Base-by-base conservation (phyloP, 345 rosid genomes). In the Syzygium oleosum region DNA sequence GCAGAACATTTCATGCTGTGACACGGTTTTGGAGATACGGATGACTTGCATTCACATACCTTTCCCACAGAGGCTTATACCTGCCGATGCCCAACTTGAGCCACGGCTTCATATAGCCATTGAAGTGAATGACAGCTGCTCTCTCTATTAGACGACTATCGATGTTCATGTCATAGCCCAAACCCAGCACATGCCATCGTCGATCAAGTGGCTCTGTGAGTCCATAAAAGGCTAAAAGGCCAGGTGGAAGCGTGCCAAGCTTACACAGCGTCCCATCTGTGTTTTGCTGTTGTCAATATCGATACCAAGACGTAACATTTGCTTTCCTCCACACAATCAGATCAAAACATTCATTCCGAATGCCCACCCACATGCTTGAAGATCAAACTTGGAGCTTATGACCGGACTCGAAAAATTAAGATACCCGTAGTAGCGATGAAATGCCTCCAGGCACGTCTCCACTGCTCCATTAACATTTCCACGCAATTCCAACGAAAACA, bases 81-180 rank as follows among this genome's bases (percentile, higher is more conserved):
- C 98, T 94, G 85, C 90, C 92, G 88, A 96, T 94, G 46, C 93
- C 98, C 89, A 96, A 85, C 92, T 94, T 96, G 86, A 98, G 93
- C 99, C 99, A 98, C 2, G 99, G 99, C 92, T 98, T 98, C 98
- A 98, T 93, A 92, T 96, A 93, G 52, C 99, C 99, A 61, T 96
- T 98, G 53, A 90, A 97, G 94, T 97, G 99, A 90, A 96, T 68
- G 87, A 96, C 99, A 27, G 99, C 99, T 23, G 99, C 98, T 38
- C 98, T 94, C 90, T 96, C 98, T 12, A 96, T 98, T 86, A 98
- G 90, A 85, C 99, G 98, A 91, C 92, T 93, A 90, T 98, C 99
- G 13, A 96, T 93, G 92, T 94, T 96, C 89, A 92, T 84, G 91
- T 96, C 97, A 58, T 92, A 98, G 29, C 99, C 99, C 93, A 98